Percentiles rank a stretch among this genome's conserved stretches.
These are phyloP conservation scores for Teratosphaeria zuluensis DNA, from an alignment of 2,329 filamentous ascomycete genomes.

Conservation along the genomic window DNA sequence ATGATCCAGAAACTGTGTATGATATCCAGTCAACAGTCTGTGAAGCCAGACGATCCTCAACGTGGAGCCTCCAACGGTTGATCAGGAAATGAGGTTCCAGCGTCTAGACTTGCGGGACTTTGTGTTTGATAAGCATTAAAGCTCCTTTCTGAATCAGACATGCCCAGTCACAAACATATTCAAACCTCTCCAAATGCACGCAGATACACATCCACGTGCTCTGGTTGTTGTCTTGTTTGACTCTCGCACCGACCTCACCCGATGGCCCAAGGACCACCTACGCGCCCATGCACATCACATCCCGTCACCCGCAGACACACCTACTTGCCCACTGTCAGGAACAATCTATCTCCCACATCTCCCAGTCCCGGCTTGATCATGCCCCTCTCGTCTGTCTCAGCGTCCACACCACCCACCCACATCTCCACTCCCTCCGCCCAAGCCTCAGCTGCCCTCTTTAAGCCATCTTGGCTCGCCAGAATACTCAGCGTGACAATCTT, in stretches of 20 bases:
- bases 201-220: neutral
- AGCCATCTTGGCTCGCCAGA: constrained; percentile 61
- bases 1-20: neutral
- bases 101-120: neutral
- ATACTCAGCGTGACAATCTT: constrained; percentile 68
- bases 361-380: constrained; percentile 89
- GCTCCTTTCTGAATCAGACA: neutral
- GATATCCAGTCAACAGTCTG: neutral
- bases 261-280: neutral
- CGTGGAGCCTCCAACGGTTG: neutral
- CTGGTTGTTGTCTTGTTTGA: neutral
- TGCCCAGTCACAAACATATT: neutral
- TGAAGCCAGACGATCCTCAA: neutral
- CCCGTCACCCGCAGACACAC: neutral
- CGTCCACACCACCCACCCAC: constrained; percentile 74
- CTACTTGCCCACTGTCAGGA: constrained; percentile 80
- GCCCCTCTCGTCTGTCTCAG: constrained; percentile 61
- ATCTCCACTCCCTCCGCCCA: constrained; percentile 72
- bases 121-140: neutral
- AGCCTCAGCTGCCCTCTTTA: constrained; percentile 60
- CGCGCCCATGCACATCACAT: neutral
- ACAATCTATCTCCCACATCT: constrained; percentile 83
- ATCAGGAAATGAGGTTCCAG: neutral
- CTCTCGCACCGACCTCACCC: neutral
- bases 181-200: neutral